Evolutionary conservation across 2,329 filamentous ascomycete species (phyloP), one percentile per base, ranked within the genome.

Genomic region (Tolypocladium guangdongense): DNA sequence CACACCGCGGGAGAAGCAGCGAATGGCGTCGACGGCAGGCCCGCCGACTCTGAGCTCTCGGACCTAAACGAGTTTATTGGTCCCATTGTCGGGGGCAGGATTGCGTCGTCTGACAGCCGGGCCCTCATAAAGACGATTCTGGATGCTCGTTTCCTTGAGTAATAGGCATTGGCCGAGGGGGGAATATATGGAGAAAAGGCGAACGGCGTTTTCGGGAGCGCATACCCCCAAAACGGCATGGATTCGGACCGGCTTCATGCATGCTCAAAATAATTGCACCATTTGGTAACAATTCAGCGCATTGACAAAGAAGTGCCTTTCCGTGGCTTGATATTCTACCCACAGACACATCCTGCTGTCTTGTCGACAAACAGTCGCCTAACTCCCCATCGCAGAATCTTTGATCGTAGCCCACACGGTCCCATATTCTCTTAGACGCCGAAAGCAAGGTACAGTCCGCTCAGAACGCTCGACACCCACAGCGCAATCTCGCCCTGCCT

Each of bases 61-160:
- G 72, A 80, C 52, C 66, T 83, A 4, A 72, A 72, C 35, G 78
- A 79, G 2, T 82, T 82, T 51, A 62, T 83, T 7, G 80, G 80
- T 0, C 72, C 78, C 7, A 77, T 76, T 43, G 68, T 83, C 3
- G 79, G 77, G n/a, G 67, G 70, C 39, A 72, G 72, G 46, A 69
- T 83, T 57, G 68, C 71, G 0, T 64, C 66, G 30, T 62, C 78
- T 10, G 72, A 70, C 4, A 76, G 79, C 56, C 69, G 72, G 41
- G 65, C 67, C 38, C 63, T 83, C 46, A 76, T 79, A 54, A 70
- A 69, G 59, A 72, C 74, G 3, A 71, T 83, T 14, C 64, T 83
- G 50, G 78, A 82, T 57, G 78, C 80, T n/a, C 72, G 75, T 49
- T 72, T 74, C 57, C 72, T 81, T 60, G 76, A 77, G 52, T 55